phyloP scores from a whole-genome alignment of 805 yeast species.

The Candida quercuum region DNA sequence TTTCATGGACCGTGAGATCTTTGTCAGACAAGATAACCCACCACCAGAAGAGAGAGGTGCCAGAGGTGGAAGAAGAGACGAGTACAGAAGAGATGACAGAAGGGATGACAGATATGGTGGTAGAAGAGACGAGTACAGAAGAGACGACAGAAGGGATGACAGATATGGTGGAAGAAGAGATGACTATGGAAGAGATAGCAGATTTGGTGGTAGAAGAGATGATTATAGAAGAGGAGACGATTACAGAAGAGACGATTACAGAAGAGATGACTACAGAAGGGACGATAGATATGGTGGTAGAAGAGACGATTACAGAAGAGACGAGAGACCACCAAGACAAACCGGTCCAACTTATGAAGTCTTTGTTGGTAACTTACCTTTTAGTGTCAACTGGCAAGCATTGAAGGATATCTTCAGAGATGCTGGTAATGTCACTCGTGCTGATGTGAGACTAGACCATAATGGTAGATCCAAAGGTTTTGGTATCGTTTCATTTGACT shows the following conservation, averaged over 20 bases:
- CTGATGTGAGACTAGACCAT: constrained; percentile 64
- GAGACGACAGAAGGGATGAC: constrained; percentile 17
- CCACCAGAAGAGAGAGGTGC: constrained; percentile 45
- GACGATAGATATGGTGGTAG: constrained; percentile 23
- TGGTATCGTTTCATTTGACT: constrained; percentile 72
- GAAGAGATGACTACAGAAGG: constrained; percentile 13
- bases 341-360: constrained; percentile 40
- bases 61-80: constrained; percentile 25
- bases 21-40: constrained; percentile 87
- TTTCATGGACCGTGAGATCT: constrained; percentile 71
- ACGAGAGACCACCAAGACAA: constrained; percentile 5
- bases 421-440: constrained; percentile 74
- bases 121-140: constrained; percentile 3
- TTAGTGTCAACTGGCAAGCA: constrained; percentile 75
- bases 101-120: constrained; percentile 15
- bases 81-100: constrained; percentile 10
- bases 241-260: constrained; percentile 6
- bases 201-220: constrained; percentile 12
- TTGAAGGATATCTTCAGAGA: constrained; percentile 78
- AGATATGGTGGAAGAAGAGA: constrained; percentile 2
- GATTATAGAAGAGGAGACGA: constrained; percentile 12
- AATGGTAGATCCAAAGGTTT: constrained; percentile 80
- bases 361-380: constrained; percentile 80
- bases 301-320: too few species aligned
- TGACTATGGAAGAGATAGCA: constrained; percentile 2